phyloP scores from a whole-genome alignment of 768 basidiomycete species.

The Megacollybia marginata region DNA sequence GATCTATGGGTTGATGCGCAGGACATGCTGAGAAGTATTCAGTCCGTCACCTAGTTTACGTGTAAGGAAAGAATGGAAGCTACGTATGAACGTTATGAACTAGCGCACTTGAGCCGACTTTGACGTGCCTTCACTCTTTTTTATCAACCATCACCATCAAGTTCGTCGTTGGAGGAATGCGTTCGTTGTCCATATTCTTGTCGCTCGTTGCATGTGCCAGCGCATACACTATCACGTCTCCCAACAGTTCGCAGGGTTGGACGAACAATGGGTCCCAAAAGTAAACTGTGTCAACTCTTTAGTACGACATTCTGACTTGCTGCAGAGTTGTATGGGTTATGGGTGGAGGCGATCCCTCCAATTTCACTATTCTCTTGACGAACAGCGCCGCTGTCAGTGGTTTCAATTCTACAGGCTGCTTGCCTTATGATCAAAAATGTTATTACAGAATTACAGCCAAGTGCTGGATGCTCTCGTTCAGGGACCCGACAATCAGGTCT shows the following conservation, averaged over 20 bases:
- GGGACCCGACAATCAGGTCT: constrained; percentile 30
- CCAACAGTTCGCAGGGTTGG: constrained; percentile 46
- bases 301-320: neutral
- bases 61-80: neutral
- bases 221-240: constrained; percentile 58
- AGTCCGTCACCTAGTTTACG: neutral
- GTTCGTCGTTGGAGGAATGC: constrained; percentile 26
- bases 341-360: constrained; percentile 58
- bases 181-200: constrained; percentile 35
- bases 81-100: neutral
- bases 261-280: constrained; percentile 42
- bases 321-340: constrained; percentile 49
- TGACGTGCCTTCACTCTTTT: neutral
- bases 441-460: constrained; percentile 29
- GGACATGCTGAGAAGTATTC: constrained; percentile 29
- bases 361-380: constrained; percentile 63
- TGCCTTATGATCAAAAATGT: constrained; percentile 11
- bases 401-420: neutral
- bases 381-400: constrained; percentile 40
- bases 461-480: constrained; percentile 50
- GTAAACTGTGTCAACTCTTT: constrained; percentile 20
- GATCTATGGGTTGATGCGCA: constrained; percentile 80
- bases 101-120: too few relatives aligned
- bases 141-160: too few relatives aligned
- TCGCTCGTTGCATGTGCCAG: constrained; percentile 45